A percentile compares a stretch with the other conserved stretches of the same genome.
phyloP scores from a whole-genome alignment of 202 grass and related monocot genomes.

The Saccharum hybrid region DNA sequence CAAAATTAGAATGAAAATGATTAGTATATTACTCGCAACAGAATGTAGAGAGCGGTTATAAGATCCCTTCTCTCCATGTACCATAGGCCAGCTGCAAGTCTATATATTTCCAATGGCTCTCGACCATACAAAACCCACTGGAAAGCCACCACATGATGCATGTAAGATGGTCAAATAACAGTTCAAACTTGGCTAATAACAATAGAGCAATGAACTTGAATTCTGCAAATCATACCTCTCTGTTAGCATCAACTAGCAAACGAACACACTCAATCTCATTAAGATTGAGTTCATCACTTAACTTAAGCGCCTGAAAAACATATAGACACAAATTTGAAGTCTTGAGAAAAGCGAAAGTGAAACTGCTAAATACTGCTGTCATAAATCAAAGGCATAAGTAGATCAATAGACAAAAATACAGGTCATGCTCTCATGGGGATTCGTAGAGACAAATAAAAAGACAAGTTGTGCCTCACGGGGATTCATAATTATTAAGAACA shows the following conservation, averaged over 20 bases:
- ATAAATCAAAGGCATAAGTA: slow-evolving; percentile 9
- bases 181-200: slow-evolving; percentile 13
- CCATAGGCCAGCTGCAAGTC: slow-evolving; percentile 90
- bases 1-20: slow-evolving; percentile 28
- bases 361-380: background rate
- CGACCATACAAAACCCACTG: slow-evolving; percentile 92
- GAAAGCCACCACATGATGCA: slow-evolving; percentile 42
- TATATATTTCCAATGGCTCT: slow-evolving; percentile 88
- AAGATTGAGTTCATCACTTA: slow-evolving; percentile 97
- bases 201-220: slow-evolving; percentile 27
- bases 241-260: slow-evolving; percentile 87
- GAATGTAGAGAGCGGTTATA: slow-evolving; percentile 91
- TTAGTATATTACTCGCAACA: slow-evolving; percentile 72
- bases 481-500: slow-evolving; percentile 1
- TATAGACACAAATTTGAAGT: slow-evolving; percentile 28
- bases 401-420: slow-evolving; percentile 10
- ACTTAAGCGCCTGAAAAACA: slow-evolving; percentile 76
- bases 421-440: background rate
- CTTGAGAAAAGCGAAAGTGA: slow-evolving; percentile 16
- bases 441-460: background rate
- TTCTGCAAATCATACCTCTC: slow-evolving; percentile 62
- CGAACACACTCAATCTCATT: slow-evolving; percentile 96
- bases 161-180: slow-evolving; percentile 38
- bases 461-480: background rate
- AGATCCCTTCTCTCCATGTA: slow-evolving; percentile 99